Evolutionary conservation across 2,329 filamentous ascomycete genomes (phyloP).

Genomic region (Fusarium agapanthi): DNA sequence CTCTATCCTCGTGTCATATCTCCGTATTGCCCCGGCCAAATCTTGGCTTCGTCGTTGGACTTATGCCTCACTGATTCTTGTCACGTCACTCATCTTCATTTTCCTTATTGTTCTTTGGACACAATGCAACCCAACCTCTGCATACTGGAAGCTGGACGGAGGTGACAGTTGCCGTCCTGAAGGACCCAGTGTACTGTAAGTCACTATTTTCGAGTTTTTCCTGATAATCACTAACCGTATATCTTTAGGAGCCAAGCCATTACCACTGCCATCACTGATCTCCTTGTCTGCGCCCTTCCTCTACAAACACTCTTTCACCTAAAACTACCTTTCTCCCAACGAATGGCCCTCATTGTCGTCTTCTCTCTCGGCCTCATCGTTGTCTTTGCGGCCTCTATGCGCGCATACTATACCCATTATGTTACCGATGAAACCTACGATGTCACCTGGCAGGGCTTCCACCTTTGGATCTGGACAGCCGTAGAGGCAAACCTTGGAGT

Average conservation of each 20-base stretch:
- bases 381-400: constrained; percentile 48
- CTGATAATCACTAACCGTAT: background rate
- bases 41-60: constrained; percentile 49
- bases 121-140: constrained; percentile 45
- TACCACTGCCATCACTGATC: constrained; percentile 46
- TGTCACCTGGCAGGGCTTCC: constrained; percentile 52
- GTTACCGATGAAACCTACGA: constrained; percentile 50
- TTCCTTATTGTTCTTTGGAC: constrained; percentile 50
- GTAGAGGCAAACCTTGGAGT: constrained; percentile 54
- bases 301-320: constrained; percentile 47
- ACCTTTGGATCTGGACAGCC: constrained; percentile 54
- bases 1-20: constrained; percentile 53
- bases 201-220: background rate
- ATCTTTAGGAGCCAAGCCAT: constrained; percentile 43
- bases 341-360: constrained; percentile 48
- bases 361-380: constrained; percentile 51
- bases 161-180: constrained; percentile 45
- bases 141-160: constrained; percentile 38
- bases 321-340: constrained; percentile 46
- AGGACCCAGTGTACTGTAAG: constrained; percentile 39
- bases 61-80: constrained; percentile 38
- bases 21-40: constrained; percentile 48
- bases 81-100: constrained; percentile 42
- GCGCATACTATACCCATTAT: constrained; percentile 49
- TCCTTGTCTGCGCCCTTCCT: constrained; percentile 50